Percentiles rank a stretch among this genome's conserved stretches.
phyloP scores from a whole-genome alignment of 73 alveolate species.

The Paramecium tetraurelia region DNA sequence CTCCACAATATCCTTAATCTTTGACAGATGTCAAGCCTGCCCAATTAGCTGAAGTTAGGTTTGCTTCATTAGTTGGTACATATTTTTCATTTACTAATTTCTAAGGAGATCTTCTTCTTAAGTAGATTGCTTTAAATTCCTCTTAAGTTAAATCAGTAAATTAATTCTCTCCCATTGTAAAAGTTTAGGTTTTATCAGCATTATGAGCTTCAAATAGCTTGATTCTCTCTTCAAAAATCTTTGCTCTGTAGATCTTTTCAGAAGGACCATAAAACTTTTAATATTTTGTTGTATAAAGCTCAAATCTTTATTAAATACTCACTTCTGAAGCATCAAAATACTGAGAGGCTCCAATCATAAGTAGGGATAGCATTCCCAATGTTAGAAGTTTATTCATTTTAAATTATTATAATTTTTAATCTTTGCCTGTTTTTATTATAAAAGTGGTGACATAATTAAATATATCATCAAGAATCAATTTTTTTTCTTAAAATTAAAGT shows the following conservation, averaged over 20 bases:
- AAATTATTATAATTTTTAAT: too few relatives aligned
- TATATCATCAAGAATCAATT: neutral
- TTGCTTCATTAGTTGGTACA: neutral
- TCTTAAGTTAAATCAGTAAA: constrained; percentile 74
- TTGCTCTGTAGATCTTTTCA: neutral
- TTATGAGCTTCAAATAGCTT: constrained; percentile 48
- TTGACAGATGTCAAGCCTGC: constrained; percentile 64
- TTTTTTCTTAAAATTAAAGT: too few relatives aligned
- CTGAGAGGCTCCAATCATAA: neutral
- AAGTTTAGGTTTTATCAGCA: constrained; percentile 42
- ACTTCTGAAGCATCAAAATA: neutral
- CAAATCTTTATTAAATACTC: neutral
- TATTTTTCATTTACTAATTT: neutral
- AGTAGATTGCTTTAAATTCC: constrained; percentile 43
- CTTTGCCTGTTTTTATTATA: neutral
- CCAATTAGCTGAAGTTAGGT: constrained; percentile 59
- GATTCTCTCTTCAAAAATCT: constrained; percentile 41
- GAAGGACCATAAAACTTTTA: neutral
- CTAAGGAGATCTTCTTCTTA: neutral
- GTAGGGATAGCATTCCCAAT: neutral
- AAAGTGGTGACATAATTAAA: neutral
- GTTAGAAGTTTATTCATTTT: neutral
- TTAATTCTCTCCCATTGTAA: constrained; percentile 59
- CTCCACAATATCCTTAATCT: constrained; percentile 84
- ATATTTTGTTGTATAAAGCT: neutral